phyloP scores from a whole-genome alignment of 2,329 filamentous ascomycete species.

The Didymella arachidicola region DNA sequence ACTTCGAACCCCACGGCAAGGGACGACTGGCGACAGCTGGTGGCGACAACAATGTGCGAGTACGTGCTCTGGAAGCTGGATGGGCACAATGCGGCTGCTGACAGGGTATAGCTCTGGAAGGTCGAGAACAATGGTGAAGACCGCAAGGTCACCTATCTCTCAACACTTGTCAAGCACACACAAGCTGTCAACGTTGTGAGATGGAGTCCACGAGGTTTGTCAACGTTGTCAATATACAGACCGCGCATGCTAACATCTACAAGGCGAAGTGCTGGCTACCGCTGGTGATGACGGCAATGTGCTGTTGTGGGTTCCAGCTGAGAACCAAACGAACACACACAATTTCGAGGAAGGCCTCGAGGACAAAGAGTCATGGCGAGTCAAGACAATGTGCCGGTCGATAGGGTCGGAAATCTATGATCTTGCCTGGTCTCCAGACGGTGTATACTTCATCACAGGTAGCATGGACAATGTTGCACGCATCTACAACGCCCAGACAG shows the following conservation, averaged over 20 bases:
- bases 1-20: slow-evolving; percentile 93
- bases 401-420: slow-evolving; percentile 97
- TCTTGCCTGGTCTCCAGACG: slow-evolving; percentile 98
- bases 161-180: slow-evolving; percentile 90
- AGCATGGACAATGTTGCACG: slow-evolving; percentile 99
- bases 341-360: slow-evolving; percentile 87
- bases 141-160: slow-evolving; percentile 87
- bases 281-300: slow-evolving; percentile 98
- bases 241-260: slow-evolving; percentile 28
- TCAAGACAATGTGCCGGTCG: slow-evolving; percentile 97
- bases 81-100: slow-evolving; percentile 38
- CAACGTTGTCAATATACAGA: neutral
- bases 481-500: slow-evolving; percentile 93
- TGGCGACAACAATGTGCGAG: slow-evolving; percentile 94
- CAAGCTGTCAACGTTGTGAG: slow-evolving; percentile 98
- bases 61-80: slow-evolving; percentile 56
- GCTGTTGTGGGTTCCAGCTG: slow-evolving; percentile 92
- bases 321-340: slow-evolving; percentile 68
- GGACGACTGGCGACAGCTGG: slow-evolving; percentile 91
- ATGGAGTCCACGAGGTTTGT: slow-evolving; percentile 88
- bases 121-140: slow-evolving; percentile 85
- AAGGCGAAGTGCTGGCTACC: slow-evolving; percentile 91
- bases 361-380: slow-evolving; percentile 95
- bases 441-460: slow-evolving; percentile 93
- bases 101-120: slow-evolving; percentile 78